Conservation (phyloP, 106 monocot genomes). For the Acorus calamus region DNA sequence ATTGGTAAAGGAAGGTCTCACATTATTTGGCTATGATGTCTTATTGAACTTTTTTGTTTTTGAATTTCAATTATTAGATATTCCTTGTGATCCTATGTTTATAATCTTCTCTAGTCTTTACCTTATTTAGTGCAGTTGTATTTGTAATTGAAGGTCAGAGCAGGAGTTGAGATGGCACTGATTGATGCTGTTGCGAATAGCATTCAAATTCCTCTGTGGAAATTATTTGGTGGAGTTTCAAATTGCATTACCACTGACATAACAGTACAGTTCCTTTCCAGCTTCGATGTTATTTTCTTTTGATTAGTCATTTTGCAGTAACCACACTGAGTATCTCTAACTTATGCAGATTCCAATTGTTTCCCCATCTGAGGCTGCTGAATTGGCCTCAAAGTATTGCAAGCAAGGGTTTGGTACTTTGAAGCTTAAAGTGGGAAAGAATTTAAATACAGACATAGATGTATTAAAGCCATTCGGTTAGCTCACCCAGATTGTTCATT, state of each 20-base stretch:
- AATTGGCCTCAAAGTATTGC: constrained; percentile 67
- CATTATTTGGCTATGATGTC: no score
- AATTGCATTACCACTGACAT: constrained; percentile 62
- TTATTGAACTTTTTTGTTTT: no score
- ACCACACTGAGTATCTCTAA: background rate
- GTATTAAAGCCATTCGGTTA: constrained; percentile 63
- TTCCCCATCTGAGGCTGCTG: constrained; percentile 66
- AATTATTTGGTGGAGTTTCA: constrained; percentile 80
- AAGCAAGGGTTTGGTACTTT: constrained; percentile 61
- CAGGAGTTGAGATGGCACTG: constrained; percentile 95
- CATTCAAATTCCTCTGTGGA: constrained; percentile 74
- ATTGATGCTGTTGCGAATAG: constrained; percentile 91
- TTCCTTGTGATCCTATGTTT: no score
- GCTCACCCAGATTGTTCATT: constrained; percentile 78
- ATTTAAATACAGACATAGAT: constrained; percentile 61
- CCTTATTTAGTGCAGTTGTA: constrained; percentile 3
- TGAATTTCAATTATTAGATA: no score
- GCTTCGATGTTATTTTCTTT: background rate
- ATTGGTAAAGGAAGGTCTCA: no score
- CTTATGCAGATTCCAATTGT: constrained; percentile 82
- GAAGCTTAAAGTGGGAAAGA: constrained; percentile 83
- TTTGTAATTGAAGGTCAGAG: constrained; percentile 56
- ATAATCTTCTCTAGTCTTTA: background rate
- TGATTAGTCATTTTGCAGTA: background rate
- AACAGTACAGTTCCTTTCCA: constrained; percentile 26